Conservation (phyloP, 345 rosid species). For the Lagerstroemia speciosa region DNA sequence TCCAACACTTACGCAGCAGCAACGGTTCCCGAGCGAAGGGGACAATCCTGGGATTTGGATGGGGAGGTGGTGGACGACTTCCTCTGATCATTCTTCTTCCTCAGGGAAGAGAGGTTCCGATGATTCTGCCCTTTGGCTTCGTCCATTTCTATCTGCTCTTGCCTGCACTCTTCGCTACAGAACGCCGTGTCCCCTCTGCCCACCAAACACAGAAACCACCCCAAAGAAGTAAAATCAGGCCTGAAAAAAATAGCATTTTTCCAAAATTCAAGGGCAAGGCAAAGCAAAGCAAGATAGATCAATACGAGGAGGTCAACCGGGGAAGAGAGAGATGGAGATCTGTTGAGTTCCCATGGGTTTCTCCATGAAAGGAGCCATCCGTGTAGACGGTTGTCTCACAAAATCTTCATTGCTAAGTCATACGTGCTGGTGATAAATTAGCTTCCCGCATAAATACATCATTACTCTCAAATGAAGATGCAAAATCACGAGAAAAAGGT, state of each 20-base stretch:
- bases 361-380: too few species aligned
- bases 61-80: constrained; percentile 32
- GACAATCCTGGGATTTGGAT: constrained; percentile 19
- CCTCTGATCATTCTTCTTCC: constrained; percentile 36
- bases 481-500: not conserved
- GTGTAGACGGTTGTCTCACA: too few species aligned
- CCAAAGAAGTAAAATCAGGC: constrained; percentile 8
- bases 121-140: constrained; percentile 51
- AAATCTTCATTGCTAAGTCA: not conserved
- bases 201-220: not conserved
- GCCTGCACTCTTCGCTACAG: constrained; percentile 84
- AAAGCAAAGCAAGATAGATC: not conserved
- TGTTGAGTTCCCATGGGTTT: too few species aligned
- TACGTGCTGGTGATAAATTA: too few species aligned
- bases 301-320: not conserved
- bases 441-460: too few species aligned
- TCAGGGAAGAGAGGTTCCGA: constrained; percentile 43
- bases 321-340: not conserved
- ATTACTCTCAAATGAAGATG: too few species aligned
- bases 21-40: constrained; percentile 31
- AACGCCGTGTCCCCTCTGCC: constrained; percentile 85
- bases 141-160: constrained; percentile 67
- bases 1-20: constrained; percentile 30
- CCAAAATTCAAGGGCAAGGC: not conserved
- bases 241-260: not conserved